A percentile compares a stretch with the other conserved stretches of the same genome.
These are phyloP conservation scores for Clarireedia monteithiana DNA, from an alignment of 2,329 filamentous ascomycete species.

Conservation along the genomic window DNA sequence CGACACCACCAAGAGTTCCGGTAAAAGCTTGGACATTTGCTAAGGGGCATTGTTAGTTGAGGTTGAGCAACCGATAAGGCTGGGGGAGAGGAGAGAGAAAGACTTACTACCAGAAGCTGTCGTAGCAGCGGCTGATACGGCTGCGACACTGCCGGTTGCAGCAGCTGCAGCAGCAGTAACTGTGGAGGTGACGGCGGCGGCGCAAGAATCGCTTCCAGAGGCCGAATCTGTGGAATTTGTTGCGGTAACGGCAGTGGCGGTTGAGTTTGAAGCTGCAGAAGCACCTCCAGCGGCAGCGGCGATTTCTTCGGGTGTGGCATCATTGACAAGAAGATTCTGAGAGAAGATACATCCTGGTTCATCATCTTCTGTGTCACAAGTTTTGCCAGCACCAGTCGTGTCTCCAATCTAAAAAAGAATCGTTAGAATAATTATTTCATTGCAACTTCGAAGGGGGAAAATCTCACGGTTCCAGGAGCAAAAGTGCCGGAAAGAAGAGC, in stretches of 20 bases:
- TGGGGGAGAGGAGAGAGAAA: neutral
- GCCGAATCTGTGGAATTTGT: neutral
- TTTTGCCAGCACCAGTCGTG: constrained; percentile 40
- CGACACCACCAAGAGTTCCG: constrained; percentile 40
- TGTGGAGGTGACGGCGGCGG: constrained; percentile 10
- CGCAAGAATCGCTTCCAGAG: constrained; percentile 22
- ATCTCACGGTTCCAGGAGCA: constrained; percentile 46
- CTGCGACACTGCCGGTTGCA: constrained; percentile 4
- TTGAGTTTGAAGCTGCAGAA: constrained; percentile 8
- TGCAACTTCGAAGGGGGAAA: constrained; percentile 7
- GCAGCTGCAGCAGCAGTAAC: neutral
- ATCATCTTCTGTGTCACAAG: constrained; percentile 42
- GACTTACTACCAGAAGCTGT: constrained; percentile 23
- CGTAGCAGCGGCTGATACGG: neutral
- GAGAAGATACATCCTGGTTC: constrained; percentile 47
- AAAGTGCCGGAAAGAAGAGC: constrained; percentile 57
- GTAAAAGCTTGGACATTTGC: constrained; percentile 35
- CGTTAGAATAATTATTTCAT: neutral
- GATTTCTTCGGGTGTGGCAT: constrained; percentile 45
- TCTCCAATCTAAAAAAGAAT: constrained; percentile 26
- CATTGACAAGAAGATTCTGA: constrained; percentile 43
- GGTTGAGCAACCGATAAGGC: neutral
- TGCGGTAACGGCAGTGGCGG: neutral
- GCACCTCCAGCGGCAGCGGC: constrained; percentile 36
- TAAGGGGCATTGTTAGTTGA: constrained; percentile 8